A percentile compares a stretch with the other conserved stretches of the same genome.
Evolutionary conservation across 148 eudicot species (phyloP).

Genomic region (Hydrangea macrophylla): DNA sequence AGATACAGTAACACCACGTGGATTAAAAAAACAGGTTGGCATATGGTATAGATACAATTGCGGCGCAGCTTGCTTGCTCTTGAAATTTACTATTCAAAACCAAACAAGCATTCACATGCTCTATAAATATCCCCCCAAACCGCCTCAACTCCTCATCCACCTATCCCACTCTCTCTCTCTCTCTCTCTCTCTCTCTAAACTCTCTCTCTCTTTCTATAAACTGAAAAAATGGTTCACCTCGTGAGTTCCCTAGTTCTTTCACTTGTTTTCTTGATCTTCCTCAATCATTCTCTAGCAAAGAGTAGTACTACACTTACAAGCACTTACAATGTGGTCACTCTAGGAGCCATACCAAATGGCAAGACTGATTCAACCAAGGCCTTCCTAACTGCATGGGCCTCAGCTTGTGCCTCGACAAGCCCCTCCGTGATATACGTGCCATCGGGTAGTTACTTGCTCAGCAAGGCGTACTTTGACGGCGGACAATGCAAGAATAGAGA

Average conservation of each 20-base stretch:
- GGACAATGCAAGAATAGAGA: conserved; percentile 22
- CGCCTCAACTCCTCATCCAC: background rate
- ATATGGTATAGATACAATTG: no score
- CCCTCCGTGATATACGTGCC: conserved; percentile 28
- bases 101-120: background rate
- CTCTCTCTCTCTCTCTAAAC: no score
- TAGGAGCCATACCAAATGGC: conserved; percentile 30
- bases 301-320: no score
- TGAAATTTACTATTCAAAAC: background rate
- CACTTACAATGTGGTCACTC: conserved; percentile 3
- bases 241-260: background rate
- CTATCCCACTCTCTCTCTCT: background rate
- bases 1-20: no score
- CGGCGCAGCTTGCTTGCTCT: background rate
- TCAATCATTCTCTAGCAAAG: background rate
- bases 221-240: background rate
- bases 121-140: conserved; percentile 1
- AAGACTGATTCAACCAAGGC: conserved; percentile 23
- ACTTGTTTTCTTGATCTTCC: background rate
- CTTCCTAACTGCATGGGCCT: conserved; percentile 29
- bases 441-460: conserved; percentile 27
- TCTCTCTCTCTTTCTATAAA: background rate
- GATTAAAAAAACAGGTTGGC: no score
- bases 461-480: conserved; percentile 10
- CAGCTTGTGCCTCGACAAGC: conserved; percentile 25